These are phyloP conservation scores for Puccinia horiana DNA, from an alignment of 1,284 basidiomycete genomes.

Conservation along the genomic window DNA sequence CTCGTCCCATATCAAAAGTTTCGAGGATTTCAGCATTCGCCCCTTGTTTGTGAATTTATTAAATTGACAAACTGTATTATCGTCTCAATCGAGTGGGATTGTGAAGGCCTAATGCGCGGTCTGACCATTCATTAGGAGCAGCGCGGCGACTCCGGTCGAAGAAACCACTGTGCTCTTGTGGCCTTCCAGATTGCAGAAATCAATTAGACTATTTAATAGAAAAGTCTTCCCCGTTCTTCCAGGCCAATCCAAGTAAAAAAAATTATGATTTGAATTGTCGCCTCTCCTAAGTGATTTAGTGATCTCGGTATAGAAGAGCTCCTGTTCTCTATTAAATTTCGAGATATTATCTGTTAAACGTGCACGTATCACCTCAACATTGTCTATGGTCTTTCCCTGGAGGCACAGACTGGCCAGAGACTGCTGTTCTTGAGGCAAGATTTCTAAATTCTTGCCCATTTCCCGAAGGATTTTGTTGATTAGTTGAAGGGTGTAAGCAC, in stretches of 20 bases:
- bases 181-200: not conserved
- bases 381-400: not conserved
- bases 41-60: not conserved
- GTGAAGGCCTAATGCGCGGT: conserved; percentile 63
- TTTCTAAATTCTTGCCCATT: not conserved
- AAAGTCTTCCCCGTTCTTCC: not conserved
- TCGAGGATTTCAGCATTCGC: not conserved
- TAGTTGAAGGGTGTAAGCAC: not conserved
- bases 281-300: too few relatives aligned
- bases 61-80: conserved; percentile 55
- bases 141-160: conserved; percentile 62
- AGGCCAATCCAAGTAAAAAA: not conserved
- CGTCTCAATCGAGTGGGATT: conserved; percentile 60
- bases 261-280: too few relatives aligned
- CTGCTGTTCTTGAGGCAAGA: not conserved
- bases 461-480: not conserved
- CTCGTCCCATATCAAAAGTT: conserved; percentile 11
- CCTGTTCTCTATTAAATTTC: too few relatives aligned
- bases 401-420: not conserved
- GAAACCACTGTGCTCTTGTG: not conserved
- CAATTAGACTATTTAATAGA: not conserved
- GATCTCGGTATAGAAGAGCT: too few relatives aligned
- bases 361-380: too few relatives aligned
- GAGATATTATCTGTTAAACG: too few relatives aligned
- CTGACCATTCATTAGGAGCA: conserved; percentile 60